Percentiles rank a stretch among this genome's conserved stretches.
These are phyloP conservation scores for Cystobasidiaceae sp. DNA, from an alignment of 1,284 basidiomycete species.

Conservation along the genomic window DNA sequence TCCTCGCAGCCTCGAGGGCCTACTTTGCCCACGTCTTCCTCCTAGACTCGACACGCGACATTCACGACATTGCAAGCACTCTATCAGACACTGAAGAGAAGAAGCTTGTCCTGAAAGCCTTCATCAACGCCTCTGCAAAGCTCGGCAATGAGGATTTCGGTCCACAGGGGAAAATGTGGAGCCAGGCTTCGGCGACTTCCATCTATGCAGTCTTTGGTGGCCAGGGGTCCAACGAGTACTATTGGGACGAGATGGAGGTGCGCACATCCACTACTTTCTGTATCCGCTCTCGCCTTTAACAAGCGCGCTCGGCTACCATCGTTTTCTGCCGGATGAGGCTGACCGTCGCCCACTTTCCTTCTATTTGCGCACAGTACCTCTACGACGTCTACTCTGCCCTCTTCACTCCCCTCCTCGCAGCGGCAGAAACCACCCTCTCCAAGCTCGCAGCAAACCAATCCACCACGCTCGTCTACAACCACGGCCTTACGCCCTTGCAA, in stretches of 20 bases:
- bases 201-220: conserved; percentile 94
- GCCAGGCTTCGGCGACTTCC: conserved; percentile 50
- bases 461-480: conserved; percentile 55
- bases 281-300: background rate
- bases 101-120: conserved; percentile 6
- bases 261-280: background rate
- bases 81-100: conserved; percentile 20
- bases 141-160: conserved; percentile 14
- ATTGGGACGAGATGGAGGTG: conserved; percentile 78
- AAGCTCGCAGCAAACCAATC: conserved; percentile 50
- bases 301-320: no score
- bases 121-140: conserved; percentile 8
- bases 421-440: conserved; percentile 57
- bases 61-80: conserved; percentile 26
- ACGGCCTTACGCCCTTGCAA: conserved; percentile 73
- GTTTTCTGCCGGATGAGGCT: no score
- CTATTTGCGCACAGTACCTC: conserved; percentile 56
- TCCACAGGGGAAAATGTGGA: conserved; percentile 22
- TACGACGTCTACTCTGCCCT: conserved; percentile 84
- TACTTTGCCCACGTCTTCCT: conserved; percentile 31
- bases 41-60: conserved; percentile 33
- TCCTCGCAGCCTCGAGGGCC: conserved; percentile 33
- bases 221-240: conserved; percentile 97
- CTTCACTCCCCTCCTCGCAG: conserved; percentile 64
- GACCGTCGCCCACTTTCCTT: background rate